Base-by-base conservation (phyloP, 2,329 filamentous ascomycete species). In the Fusarium sp. region DNA sequence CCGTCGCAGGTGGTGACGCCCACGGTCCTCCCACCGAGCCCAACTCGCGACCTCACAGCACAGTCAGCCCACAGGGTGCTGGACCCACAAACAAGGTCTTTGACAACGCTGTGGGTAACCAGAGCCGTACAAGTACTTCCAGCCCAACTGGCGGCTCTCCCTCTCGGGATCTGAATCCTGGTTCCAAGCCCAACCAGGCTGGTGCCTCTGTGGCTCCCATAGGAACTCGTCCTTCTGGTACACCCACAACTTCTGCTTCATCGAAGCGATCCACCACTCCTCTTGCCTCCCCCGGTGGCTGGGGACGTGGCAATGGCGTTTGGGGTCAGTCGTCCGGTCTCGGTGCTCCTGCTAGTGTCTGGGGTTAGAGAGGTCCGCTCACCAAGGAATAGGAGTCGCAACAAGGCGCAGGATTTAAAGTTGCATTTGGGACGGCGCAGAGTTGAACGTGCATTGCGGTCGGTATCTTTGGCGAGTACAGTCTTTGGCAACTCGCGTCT, bases 301-400 rank as follows among this genome's bases (percentile, higher is more conserved):
- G 95, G 95, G 91, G 93, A 61, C 92, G 90, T 79, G 92, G 93
- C 74, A 92, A 91, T 73, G 92, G 91, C 42, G 93, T 95, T 49
- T 97, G 95, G 95, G 93, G 94, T 66, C 92, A 91, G 78, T 94
- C 93, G 78, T 93, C 91, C 73, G 90, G 90, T 56, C 90, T 97
- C 69, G 93, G 94, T 73, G 93, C 95, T 69, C 94, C 97, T 81
- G 94, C 95, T 73, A 97, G 94, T 73, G 95, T 98, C 76, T 98
- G 95, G 95, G 95, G 95, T 77, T 98, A 91, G 59, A 57, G 48
- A 35, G 11, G 10, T 37, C 31, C 15, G n/a, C 38, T 31, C 38
- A 51, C 60, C 51, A 31, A 55, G 54, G 56, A 55, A 45, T 15
- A 42, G 55, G 45, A 48, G 56, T 45, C 57, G 33, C 63, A 66